These are phyloP conservation scores for Closterium sp. DNA, from an alignment of 139 green algal genomes.

Conservation along the genomic window DNA sequence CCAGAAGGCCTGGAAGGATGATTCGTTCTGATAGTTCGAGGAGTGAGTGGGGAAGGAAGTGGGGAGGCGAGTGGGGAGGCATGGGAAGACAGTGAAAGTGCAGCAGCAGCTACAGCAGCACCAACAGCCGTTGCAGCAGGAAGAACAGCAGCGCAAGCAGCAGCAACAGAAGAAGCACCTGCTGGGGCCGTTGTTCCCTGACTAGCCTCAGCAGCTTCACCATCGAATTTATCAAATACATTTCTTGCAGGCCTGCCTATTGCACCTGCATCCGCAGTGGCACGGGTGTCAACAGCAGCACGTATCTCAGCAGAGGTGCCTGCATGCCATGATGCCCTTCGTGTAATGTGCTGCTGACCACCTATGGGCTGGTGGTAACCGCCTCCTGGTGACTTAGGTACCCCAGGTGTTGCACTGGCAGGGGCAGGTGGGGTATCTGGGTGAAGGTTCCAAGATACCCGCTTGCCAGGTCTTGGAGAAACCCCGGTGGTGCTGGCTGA, in stretches of 20 bases:
- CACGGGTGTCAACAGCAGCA: no score
- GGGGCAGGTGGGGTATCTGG: background rate
- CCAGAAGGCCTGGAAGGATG: no score
- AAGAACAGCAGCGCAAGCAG: background rate
- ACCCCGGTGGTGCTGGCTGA: background rate
- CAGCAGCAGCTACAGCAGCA: background rate
- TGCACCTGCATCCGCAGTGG: no score
- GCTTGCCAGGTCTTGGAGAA: background rate
- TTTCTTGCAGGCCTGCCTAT: no score
- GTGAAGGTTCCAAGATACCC: background rate
- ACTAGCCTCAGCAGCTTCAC: no score
- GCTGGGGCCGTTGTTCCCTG: no score
- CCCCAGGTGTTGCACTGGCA: background rate
- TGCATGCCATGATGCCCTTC: background rate
- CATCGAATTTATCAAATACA: no score
- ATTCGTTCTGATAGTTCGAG: background rate
- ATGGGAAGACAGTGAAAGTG: background rate
- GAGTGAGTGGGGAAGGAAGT: background rate
- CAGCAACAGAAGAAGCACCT: background rate
- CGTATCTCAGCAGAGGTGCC: background rate
- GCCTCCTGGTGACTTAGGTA: no score
- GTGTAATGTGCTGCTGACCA: background rate
- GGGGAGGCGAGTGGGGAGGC: no score
- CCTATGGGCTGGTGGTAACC: no score
- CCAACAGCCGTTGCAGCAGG: background rate